Evolutionary conservation across 768 basidiomycete species (phyloP), one percentile per base, ranked within the genome.

Genomic region (Mycena venus): DNA sequence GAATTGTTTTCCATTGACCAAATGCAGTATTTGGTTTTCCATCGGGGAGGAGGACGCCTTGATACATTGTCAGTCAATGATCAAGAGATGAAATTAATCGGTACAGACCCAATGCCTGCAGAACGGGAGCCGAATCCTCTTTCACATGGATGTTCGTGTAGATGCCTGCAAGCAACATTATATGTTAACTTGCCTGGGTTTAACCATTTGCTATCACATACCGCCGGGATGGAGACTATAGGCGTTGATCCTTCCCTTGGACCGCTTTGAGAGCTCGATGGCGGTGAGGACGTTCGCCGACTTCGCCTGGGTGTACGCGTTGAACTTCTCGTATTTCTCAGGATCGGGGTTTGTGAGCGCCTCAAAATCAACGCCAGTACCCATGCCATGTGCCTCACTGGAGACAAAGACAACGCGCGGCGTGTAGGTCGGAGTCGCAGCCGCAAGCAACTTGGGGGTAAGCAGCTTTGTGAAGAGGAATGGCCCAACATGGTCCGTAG

Each of bases 381-480:
- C 59, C 3, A n/a, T n/a, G n/a, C 11, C 5, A 17, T 70, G 69
- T 1, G 8, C 69, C 19, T 5, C 47, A 49, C 68, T 70, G 32
- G 68, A 60, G 1, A 70, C 58, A 32, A 70, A 60, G 21, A 70
- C 59, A 10, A 70, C 69, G 3, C 69, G 69, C 7, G 69, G 69
- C 8, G 59, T 68, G 38, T 29, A 44, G 5, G 27, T 14, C 27
- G 38, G 40, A 29, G 56, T 49, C 32, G 27, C 38, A 38, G 69
- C 36, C 2, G 69, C 69, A 32, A 70, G 42, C 27, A 70, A 32
- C 34, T 62, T 61, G 1, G 59, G 69, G 7, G 25, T 14, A 32
- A 70, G 42, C 23, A 70, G 59, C 34, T 62, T 70, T 4, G 69
- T 70, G 60, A 70, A 53, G 14, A 70, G 69, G 47, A 70, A 70